Conservation (phyloP, 2,329 filamentous ascomycete genomes). For the Calonectria hawksworthii region DNA sequence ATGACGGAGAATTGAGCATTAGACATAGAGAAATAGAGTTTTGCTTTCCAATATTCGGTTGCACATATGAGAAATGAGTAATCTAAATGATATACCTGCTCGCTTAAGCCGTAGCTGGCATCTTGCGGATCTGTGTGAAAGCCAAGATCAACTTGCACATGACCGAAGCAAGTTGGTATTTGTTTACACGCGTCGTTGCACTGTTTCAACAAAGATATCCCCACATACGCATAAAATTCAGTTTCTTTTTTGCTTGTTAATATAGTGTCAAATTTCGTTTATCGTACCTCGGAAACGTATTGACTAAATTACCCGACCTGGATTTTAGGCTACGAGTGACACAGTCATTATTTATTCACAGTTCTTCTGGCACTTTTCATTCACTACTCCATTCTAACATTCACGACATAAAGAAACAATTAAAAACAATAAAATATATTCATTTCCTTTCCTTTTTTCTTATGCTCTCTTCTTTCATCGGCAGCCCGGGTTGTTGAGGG, state of each 20-base stretch:
- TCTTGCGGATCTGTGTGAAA: not conserved
- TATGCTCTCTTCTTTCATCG: not conserved
- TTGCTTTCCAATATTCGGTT: not conserved
- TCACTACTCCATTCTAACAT: not conserved
- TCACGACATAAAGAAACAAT: not conserved
- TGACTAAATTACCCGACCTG: not conserved
- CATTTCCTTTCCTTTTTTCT: not conserved
- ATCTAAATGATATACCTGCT: too few relatives aligned
- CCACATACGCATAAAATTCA: not conserved
- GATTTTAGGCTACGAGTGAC: not conserved
- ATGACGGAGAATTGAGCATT: slow-evolving; percentile 12
- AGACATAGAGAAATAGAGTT: not conserved
- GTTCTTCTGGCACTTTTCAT: not conserved
- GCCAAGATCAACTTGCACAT: not conserved
- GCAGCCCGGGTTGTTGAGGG: not conserved
- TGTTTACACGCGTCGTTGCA: not conserved
- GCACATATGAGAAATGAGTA: too few relatives aligned
- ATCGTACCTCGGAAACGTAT: not conserved
- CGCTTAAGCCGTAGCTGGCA: too few relatives aligned
- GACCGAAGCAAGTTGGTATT: not conserved
- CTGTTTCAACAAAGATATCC: not conserved
- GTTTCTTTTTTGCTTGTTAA: not conserved
- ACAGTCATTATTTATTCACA: not conserved
- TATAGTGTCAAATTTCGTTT: not conserved
- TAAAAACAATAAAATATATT: not conserved